Evolutionary conservation across 169 alveolate genomes (phyloP).

Genomic region (Plasmodium vivax): DNA sequence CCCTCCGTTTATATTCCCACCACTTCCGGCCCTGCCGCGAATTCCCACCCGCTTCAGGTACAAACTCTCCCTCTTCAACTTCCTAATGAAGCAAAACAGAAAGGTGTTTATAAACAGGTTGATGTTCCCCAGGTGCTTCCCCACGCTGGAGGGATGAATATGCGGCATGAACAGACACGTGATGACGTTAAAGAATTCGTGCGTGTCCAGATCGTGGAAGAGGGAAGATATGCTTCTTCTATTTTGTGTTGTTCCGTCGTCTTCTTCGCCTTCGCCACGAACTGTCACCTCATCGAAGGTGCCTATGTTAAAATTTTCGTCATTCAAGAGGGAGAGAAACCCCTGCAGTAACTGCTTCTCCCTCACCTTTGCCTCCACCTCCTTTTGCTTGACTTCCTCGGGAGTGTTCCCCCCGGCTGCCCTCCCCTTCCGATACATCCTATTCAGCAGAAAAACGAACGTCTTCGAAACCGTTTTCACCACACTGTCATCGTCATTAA

Average conservation of each 20-base stretch:
- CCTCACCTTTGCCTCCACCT: not conserved
- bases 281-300: not conserved
- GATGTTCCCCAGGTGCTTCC: constrained; percentile 72
- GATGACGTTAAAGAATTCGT: constrained; percentile 43
- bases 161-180: constrained; percentile 72
- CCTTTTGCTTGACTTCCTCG: constrained; percentile 4
- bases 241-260: not conserved
- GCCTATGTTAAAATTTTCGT: constrained; percentile 31
- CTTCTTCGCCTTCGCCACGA: not conserved
- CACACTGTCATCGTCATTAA: constrained; percentile 69
- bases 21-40: not conserved
- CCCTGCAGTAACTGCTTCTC: not conserved
- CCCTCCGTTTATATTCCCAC: not conserved
- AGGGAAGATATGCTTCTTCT: not conserved
- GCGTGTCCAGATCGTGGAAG: constrained; percentile 30
- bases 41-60: not conserved
- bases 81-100: constrained; percentile 57
- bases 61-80: constrained; percentile 43
- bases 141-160: constrained; percentile 64
- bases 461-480: constrained; percentile 46
- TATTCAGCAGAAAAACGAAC: constrained; percentile 49
- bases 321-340: constrained; percentile 27
- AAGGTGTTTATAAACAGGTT: constrained; percentile 43
- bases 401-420: not conserved
- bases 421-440: not conserved